Evolutionary conservation across 108 stramenopile species (phyloP).

Genomic region (Licmophora abbreviata): DNA sequence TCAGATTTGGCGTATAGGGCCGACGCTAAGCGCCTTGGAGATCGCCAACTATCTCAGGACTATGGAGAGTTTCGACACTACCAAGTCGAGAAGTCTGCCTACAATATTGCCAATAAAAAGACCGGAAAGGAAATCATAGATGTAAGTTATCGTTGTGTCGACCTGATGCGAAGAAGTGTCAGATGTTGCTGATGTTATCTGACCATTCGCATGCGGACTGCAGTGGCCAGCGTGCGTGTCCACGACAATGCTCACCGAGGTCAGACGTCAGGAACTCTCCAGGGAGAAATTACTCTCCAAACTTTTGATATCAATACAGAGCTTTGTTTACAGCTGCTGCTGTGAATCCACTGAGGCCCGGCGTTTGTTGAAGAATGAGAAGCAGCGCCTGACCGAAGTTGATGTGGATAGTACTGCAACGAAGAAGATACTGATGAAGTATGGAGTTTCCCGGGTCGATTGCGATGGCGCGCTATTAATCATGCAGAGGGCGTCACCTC

Average conservation of each 20-base stretch:
- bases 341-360: slow-evolving; percentile 60
- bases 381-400: slow-evolving; percentile 9
- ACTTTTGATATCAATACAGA: slow-evolving; percentile 63
- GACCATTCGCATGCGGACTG: slow-evolving; percentile 15
- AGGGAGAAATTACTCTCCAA: slow-evolving; percentile 75
- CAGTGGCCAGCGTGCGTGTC: slow-evolving; percentile 83
- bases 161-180: background rate
- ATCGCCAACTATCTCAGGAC: slow-evolving; percentile 45
- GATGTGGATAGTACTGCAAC: slow-evolving; percentile 10
- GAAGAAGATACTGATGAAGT: slow-evolving; percentile 38
- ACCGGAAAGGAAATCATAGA: slow-evolving; percentile 53
- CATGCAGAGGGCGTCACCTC: slow-evolving; percentile 41
- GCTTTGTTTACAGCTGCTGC: slow-evolving; percentile 72
- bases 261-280: slow-evolving; percentile 66
- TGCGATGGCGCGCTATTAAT: slow-evolving; percentile 45
- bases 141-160: slow-evolving; percentile 45
- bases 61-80: slow-evolving; percentile 84
- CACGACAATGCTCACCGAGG: slow-evolving; percentile 45
- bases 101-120: slow-evolving; percentile 49
- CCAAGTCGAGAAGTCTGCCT: slow-evolving; percentile 61
- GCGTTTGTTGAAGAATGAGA: slow-evolving; percentile 26
- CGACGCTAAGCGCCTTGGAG: slow-evolving; percentile 69
- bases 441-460: slow-evolving; percentile 44
- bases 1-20: slow-evolving; percentile 59
- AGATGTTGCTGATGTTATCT: background rate